Evolutionary conservation across 306 rosid species (phyloP), one percentile per base, ranked within the genome.

Genomic region (Ziziphus jujuba): DNA sequence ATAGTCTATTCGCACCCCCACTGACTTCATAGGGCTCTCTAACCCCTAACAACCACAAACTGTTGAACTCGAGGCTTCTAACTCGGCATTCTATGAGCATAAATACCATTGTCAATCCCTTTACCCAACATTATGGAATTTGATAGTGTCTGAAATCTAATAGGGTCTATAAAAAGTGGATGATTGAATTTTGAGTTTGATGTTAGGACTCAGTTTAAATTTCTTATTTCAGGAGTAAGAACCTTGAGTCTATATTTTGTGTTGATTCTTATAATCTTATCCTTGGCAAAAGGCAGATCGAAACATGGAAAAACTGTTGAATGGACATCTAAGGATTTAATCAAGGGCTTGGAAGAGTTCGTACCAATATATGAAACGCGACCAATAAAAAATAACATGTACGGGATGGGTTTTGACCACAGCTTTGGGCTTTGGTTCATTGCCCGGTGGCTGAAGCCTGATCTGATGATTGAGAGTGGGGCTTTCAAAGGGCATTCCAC

Each of bases 371-470:
- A 95, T 11, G 97, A 88, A 72, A 87, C 95, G 20, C 81, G 97
- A 56, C 99, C 99, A 25, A 91, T 95, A 24, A 79, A 85, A 56
- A 91, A 88, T 72, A 90, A 95, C 78, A 61, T 91, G 97, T 84
- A 59, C 54, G 99, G 99, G 57, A 95, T 95, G 99, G 99, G 97
- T 57, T 95, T 95, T 67, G 99, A 95, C 76, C 99, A 95, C 85
- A 95, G 99, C 85, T 90, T 91, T 82, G 99, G 99, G 53, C 99
- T 95, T 63, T 95, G 99, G 99, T 95, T 90, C 83, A 85, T 91
- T 58, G 80, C 92, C 5, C 86, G 80, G 21, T 95, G 95, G 99
- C 76, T 95, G 70, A 88, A 90, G 85, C 99, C 97, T 1, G 87
- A 88, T 70, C 72, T 95, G 83, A 88, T 95, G 96, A 88, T 95